Base-by-base conservation (phyloP, 306 rosid species). In the Bauhinia variegata region DNA sequence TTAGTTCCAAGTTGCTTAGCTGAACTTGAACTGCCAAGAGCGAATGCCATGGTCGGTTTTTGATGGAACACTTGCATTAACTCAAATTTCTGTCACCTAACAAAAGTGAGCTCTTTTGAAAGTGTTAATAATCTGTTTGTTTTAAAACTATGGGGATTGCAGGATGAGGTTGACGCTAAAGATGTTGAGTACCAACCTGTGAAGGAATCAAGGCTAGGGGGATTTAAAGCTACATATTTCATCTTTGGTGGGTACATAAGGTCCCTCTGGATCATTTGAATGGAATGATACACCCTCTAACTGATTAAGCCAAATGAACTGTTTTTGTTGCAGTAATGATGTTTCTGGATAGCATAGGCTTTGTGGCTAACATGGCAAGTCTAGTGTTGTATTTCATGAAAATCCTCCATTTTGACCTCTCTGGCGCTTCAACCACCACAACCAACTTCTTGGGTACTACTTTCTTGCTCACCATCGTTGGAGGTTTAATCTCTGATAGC, bases 401-500 rank as follows among this genome's bases (percentile, higher is more conserved):
- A 14, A 66, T 78, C 13, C 58, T 83, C 68, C 77, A 72, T 60
- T 83, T 75, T 50, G 84, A 80, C 71, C 13, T 65, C 42, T 39
- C 83, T 41, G 79, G 65, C 33, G 68, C 84, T 43, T 59, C 88
- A 66, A 83, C 82, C 62, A 73, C 86, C 58, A 75, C 86, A 36
- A 83, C 91, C 28, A 86, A 86, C 65, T 76, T 66, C 51, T 60
- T 86, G 60, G 88, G 91, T 2, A 65, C 86, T 1, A 37, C 74
- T 17, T 80, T 83, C 81, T 78, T 86, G 76, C 68, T 81, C 0
- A 75, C 86, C 0, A 38, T 86, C 8, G 28, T 83, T 34, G 91
- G 91, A 54, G 91, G 91, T 0, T 76, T 83, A 78, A 74, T 86
- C 74, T 86, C 91, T 4, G 91, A 86, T 58, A 73, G 79, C 18